Evolutionary conservation across 805 yeast species (phyloP).

Genomic region (Hyphopichia homilentoma): DNA sequence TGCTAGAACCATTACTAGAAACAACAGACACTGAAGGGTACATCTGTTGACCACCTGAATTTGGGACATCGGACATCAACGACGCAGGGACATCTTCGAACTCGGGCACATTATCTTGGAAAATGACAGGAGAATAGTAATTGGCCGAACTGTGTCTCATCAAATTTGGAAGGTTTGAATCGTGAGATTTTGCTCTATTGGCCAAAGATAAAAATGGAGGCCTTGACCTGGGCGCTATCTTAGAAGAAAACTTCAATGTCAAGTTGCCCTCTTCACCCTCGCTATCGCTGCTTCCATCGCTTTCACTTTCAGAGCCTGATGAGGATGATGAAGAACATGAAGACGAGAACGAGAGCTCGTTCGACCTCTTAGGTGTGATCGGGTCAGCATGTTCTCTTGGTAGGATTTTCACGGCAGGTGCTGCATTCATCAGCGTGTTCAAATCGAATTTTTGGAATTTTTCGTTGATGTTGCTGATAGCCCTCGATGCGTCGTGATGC

Average conservation of each 20-base stretch:
- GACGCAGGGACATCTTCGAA: slow-evolving; percentile 41
- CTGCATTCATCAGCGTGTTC: slow-evolving; percentile 31
- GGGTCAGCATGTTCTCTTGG: too few species aligned
- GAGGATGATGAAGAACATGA: slow-evolving; percentile 10
- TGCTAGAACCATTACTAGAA: slow-evolving; percentile 12
- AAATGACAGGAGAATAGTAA: slow-evolving; percentile 25
- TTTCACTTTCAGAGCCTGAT: slow-evolving; percentile 6
- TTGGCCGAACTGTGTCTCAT: slow-evolving; percentile 10
- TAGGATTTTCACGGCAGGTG: too few species aligned
- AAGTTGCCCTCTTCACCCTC: slow-evolving; percentile 41
- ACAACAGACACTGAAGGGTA: slow-evolving; percentile 11
- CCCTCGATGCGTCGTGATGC: slow-evolving; percentile 2
- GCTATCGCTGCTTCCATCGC: slow-evolving; percentile 24
- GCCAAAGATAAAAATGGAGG: slow-evolving; percentile 31
- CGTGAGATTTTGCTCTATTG: slow-evolving; percentile 39
- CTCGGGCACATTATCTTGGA: slow-evolving; percentile 28
- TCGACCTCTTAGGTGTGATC: slow-evolving; percentile 8
- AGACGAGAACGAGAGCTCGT: slow-evolving; percentile 8
- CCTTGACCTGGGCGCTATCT: slow-evolving; percentile 28
- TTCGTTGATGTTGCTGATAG: slow-evolving; percentile 20
- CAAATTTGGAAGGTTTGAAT: slow-evolving; percentile 34
- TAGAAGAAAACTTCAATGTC: slow-evolving; percentile 43
- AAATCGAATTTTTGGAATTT: slow-evolving; percentile 35
- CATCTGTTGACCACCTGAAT: slow-evolving; percentile 14
- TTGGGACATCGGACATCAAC: slow-evolving; percentile 29